A percentile compares a stretch with the other conserved stretches of the same genome.
These are phyloP conservation scores for Filobasidium floriforme DNA, from an alignment of 768 basidiomycete species.

Conservation along the genomic window DNA sequence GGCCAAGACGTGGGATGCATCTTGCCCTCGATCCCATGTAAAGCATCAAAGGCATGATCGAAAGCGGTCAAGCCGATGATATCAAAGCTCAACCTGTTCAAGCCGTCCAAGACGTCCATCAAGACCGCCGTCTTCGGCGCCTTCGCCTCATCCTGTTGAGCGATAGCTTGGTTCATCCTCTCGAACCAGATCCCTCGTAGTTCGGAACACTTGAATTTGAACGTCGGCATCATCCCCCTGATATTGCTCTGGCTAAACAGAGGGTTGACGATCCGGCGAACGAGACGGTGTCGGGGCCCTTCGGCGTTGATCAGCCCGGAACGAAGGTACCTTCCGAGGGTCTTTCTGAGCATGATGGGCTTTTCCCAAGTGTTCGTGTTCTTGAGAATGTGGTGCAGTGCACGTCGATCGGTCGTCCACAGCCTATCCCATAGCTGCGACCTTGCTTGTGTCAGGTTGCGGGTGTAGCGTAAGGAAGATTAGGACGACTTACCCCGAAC, in stretches of 20 bases:
- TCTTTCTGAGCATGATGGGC: no score
- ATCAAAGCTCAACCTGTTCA: slow-evolving; percentile 1
- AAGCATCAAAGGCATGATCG: slow-evolving; percentile 1
- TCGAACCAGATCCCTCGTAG: no score
- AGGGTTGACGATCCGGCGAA: slow-evolving; percentile 3
- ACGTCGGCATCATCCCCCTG: slow-evolving; percentile 5
- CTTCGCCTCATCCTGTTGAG: background rate
- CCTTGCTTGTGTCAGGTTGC: no score
- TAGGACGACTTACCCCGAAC: no score
- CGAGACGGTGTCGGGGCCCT: slow-evolving; percentile 8
- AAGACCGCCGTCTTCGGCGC: slow-evolving; percentile 1
- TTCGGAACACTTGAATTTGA: background rate
- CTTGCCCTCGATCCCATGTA: background rate
- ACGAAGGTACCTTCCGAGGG: no score
- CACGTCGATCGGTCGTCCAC: no score
- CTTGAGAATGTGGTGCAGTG: no score
- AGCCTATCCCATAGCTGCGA: no score
- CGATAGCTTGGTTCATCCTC: no score
- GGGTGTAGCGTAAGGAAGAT: no score
- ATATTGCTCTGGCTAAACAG: slow-evolving; percentile 5
- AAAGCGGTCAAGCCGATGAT: slow-evolving; percentile 10
- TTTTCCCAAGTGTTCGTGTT: no score
- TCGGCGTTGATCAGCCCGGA: slow-evolving; percentile 8
- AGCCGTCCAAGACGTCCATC: slow-evolving; percentile 5
- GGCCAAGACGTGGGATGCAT: no score